Evolutionary conservation across 192 early-diverging fungal species (phyloP), one percentile per base, ranked within the genome.

Genomic region (Lunasporangiospora selenospora): DNA sequence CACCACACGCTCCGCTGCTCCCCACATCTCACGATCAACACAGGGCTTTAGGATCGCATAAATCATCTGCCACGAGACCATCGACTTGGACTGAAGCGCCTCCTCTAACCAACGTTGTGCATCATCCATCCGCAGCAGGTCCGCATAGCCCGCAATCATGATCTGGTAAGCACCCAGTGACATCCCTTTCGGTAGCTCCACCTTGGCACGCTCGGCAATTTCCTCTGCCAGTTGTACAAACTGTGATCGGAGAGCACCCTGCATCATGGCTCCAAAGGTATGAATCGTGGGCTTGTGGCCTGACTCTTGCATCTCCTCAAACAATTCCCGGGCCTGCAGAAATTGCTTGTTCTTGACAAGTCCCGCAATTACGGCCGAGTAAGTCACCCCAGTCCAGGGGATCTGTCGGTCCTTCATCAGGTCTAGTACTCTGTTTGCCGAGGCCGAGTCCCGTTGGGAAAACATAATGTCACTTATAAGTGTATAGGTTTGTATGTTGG

Each of bases 211-310:
- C 11, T 23, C 11, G 11, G 60, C 69, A 53, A 73, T 73, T 30
- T 62, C 36, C 49, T 73, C 69, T n/a, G 69, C 69, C 18, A 63
- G 34, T 2, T 23, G 13, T 11, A 52, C 48, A 34, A 63, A 30
- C 0, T 55, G 51, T 3, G 11, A 34, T 36, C 48, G 60, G 48
- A 73, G 38, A 0, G 69, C 69, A 0, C 69, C 59, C 29, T 73
- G 69, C 53, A 73, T 73, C 69, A 73, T 32, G 15, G 69, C 59
- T 9, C 69, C 69, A 53, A 53, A 73, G 3, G 49, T 50, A 13
- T 73, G 54, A 18, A 73, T 63, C 5, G 69, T 33, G 6, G 69
- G 69, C 37, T 8, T 18, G n/a, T 44, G 27, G 4, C 49, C 55
- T 3, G 40, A 53, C 21, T 36, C 30, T 10, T 58, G 29, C 69